Evolutionary conservation across 176 grass and related monocot species (phyloP), one percentile per base, ranked within the genome.

Genomic region (Saccharum officinarum): DNA sequence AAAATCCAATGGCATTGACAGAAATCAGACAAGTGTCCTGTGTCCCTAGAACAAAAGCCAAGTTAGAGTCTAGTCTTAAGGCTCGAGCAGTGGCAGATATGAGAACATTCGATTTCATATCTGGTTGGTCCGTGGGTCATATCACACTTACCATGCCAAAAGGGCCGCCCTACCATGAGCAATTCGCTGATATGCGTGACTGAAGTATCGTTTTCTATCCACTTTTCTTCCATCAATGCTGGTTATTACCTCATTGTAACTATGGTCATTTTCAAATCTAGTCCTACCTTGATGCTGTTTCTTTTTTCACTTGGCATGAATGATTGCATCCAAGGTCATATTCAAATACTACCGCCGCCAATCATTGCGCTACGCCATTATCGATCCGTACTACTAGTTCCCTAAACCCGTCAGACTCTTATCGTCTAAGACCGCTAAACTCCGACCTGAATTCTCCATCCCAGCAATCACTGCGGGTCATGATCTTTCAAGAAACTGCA

Each of bases 251-350:
- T 22, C 22, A 52, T 42, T 70, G 50, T 79, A 89, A 26, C 78
- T 8, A 16, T 11, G 38, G 83, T 77, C 78, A 71, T 89, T 71
- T 77, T 81, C 76, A 76, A 63, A 73, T 42, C 13, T 42, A 60
- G 3, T 71, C 38, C 39, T 5, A 25, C 11, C 33, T 12, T 6
- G 2, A 25, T 54, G 6, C 0, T 52, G 20, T 25, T 26, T 37
- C 1, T n/a, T 36, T 34, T 52, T 13, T 34, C 5, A 17, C 45
- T 26, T 10, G 1, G 45, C 45, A 69, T 81, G 78, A 80, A 52
- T 80, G 62, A 85, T 54, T 80, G 63, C 78, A 82, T 55, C 65
- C 11, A 47, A 11, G 30, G 72, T 86, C 78, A 66, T 90, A 72
- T 52, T 82, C 61, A 77, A 50, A 71, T 20, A 41, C 9, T 26